A percentile compares a stretch with the other conserved stretches of the same genome.
These are phyloP conservation scores for Dipodascopsis uninucleata DNA, from an alignment of 805 yeast species.

Conservation along the genomic window DNA sequence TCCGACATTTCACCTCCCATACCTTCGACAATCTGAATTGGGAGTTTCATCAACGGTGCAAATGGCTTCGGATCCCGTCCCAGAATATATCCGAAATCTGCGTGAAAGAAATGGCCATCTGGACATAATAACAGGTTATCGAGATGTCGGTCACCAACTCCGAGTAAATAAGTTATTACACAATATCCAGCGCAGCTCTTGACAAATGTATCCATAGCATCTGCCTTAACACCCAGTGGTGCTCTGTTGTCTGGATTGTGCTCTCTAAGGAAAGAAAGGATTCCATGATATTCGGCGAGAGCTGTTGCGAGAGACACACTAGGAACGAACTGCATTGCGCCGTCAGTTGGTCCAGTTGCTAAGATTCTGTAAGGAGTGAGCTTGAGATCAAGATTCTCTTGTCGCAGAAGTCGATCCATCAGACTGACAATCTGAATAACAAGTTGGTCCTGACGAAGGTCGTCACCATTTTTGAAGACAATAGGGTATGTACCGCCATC, in stretches of 20 bases:
- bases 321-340: constrained; percentile 91
- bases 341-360: constrained; percentile 88
- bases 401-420: constrained; percentile 83
- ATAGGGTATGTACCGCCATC: constrained; percentile 59
- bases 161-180: constrained; percentile 87
- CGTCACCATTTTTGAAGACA: constrained; percentile 95
- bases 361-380: constrained; percentile 85
- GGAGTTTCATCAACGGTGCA: constrained; percentile 96
- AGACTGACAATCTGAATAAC: constrained; percentile 89
- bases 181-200: constrained; percentile 97
- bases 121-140: constrained; percentile 81
- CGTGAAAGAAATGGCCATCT: constrained; percentile 92
- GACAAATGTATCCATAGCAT: constrained; percentile 89
- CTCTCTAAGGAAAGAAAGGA: constrained; percentile 62
- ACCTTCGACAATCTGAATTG: constrained; percentile 94
- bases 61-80: constrained; percentile 98
- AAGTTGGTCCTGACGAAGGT: constrained; percentile 90
- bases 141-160: constrained; percentile 96
- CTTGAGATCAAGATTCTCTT: constrained; percentile 84
- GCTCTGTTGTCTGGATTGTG: constrained; percentile 54
- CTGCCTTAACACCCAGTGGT: constrained; percentile 47
- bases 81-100: constrained; percentile 93
- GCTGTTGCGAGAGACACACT: constrained; percentile 84
- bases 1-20: constrained; percentile 92
- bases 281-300: constrained; percentile 67